Evolutionary conservation across 352 stramenopile species (phyloP).

Genomic region (Phytopythium aichiense): DNA sequence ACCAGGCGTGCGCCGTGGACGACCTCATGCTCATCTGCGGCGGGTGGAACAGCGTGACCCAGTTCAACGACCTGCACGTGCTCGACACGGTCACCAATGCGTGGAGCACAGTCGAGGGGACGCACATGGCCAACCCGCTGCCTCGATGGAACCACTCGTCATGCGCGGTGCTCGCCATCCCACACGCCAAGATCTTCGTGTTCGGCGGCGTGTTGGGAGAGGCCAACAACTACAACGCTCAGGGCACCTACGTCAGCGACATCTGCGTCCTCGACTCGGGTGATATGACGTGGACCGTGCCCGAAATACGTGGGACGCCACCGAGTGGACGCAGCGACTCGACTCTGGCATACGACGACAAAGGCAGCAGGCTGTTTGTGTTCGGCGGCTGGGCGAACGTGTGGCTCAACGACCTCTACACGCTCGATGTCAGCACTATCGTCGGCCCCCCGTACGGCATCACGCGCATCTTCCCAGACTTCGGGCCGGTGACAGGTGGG

Average conservation of each 20-base stretch:
- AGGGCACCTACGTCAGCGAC: conserved; percentile 86
- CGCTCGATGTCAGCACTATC: conserved; percentile 92
- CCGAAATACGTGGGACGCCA: conserved; percentile 70
- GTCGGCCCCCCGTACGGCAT: conserved; percentile 96
- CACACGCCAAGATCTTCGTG: conserved; percentile 95
- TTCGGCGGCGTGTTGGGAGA: conserved; percentile 95
- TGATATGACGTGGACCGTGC: conserved; percentile 85
- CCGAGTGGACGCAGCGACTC: conserved; percentile 90
- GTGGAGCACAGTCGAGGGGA: conserved; percentile 82
- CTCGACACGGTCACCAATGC: conserved; percentile 85
- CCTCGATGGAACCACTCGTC: conserved; percentile 95
- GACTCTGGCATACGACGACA: conserved; percentile 93
- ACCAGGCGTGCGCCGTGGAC: conserved; percentile 88
- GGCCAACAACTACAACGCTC: conserved; percentile 80
- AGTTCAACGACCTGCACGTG: conserved; percentile 95
- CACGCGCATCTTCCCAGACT: conserved; percentile 83
- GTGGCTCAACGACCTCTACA: conserved; percentile 91
- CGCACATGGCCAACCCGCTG: conserved; percentile 64
- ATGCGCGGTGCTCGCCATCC: conserved; percentile 92
- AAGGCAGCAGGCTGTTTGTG: conserved; percentile 87
- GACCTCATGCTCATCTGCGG: conserved; percentile 92
- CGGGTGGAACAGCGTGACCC: conserved; percentile 92
- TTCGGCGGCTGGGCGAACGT: conserved; percentile 96
- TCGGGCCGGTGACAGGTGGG: conserved; percentile 91
- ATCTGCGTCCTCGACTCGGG: conserved; percentile 92